Conservation (phyloP, 2,329 filamentous ascomycete genomes). For the Alternaria gansuensis region DNA sequence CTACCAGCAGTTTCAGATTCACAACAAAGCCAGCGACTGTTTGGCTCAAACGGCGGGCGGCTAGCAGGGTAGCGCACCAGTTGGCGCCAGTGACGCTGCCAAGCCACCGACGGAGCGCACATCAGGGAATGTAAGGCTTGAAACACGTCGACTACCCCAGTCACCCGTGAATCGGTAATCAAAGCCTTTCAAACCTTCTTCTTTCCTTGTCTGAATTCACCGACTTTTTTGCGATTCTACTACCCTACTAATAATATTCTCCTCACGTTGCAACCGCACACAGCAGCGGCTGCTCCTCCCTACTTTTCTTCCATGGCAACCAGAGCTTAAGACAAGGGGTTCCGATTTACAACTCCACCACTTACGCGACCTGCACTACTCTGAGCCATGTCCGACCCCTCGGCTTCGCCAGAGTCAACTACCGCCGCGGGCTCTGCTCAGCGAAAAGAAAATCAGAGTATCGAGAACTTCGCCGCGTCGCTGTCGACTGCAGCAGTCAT, state of each 20-base stretch:
- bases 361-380: slow-evolving; percentile 12
- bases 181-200: slow-evolving; percentile 12
- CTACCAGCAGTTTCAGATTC: slow-evolving; percentile 2
- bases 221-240: neutral
- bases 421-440: slow-evolving; percentile 23
- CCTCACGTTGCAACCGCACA: slow-evolving; percentile 6
- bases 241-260: neutral
- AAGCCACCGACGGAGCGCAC: slow-evolving; percentile 17
- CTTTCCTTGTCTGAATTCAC: slow-evolving; percentile 13
- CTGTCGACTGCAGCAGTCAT: slow-evolving; percentile 48
- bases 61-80: slow-evolving; percentile 7
- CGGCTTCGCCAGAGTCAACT: slow-evolving; percentile 11
- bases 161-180: slow-evolving; percentile 18
- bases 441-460: slow-evolving; percentile 43
- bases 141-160: slow-evolving; percentile 24
- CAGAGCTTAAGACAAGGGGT: slow-evolving; percentile 21
- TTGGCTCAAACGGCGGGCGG: slow-evolving; percentile 23
- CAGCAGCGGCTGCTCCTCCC: slow-evolving; percentile 8
- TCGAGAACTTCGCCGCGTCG: slow-evolving; percentile 51
- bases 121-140: slow-evolving; percentile 26
- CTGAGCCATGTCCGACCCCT: slow-evolving; percentile 20
- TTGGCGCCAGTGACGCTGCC: slow-evolving; percentile 25
- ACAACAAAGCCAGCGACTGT: slow-evolving; percentile 10
- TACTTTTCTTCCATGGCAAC: slow-evolving; percentile 18
- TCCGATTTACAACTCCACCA: slow-evolving; percentile 8